phyloP scores from a whole-genome alignment of 352 stramenopile species.

The Globisporangium uncinulatum region DNA sequence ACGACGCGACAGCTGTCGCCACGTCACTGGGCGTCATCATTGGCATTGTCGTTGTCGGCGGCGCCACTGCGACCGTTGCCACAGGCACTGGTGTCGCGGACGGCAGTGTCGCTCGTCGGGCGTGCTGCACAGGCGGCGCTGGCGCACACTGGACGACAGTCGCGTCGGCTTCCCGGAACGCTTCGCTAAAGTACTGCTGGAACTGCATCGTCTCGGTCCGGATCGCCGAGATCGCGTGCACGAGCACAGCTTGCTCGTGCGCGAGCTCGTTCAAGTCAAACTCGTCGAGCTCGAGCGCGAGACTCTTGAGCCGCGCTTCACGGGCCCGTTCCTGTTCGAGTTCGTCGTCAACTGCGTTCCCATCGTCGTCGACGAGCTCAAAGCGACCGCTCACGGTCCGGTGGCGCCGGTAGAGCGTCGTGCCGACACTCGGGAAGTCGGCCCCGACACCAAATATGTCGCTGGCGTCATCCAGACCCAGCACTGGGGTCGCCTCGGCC shows the following conservation, averaged over 20 bases:
- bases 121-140: slow-evolving; percentile 18
- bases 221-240: slow-evolving; percentile 55
- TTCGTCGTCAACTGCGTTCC: slow-evolving; percentile 61
- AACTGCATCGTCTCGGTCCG: slow-evolving; percentile 54
- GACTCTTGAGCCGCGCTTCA: slow-evolving; percentile 41
- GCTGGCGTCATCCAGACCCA: slow-evolving; percentile 12
- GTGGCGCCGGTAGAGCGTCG: slow-evolving; percentile 11
- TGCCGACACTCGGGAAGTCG: slow-evolving; percentile 6
- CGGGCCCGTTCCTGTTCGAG: slow-evolving; percentile 40
- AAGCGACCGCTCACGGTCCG: slow-evolving; percentile 27
- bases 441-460: too few relatives aligned
- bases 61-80: too few relatives aligned
- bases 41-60: slow-evolving; percentile 4
- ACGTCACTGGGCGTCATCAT: too few relatives aligned
- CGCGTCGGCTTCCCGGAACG: slow-evolving; percentile 45
- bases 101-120: slow-evolving; percentile 25
- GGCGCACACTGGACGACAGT: slow-evolving; percentile 15
- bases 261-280: slow-evolving; percentile 57
- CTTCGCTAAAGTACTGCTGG: slow-evolving; percentile 48
- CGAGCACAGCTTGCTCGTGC: slow-evolving; percentile 41
- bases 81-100: too few relatives aligned
- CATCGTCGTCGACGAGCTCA: slow-evolving; percentile 56
- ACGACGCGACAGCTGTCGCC: too few relatives aligned
- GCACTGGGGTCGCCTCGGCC: slow-evolving; percentile 20
- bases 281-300: slow-evolving; percentile 55